Evolutionary conservation across 371 early-diverging fungal species (phyloP), one percentile per base, ranked within the genome.

Genomic region (Lichtheimia corymbifera): DNA sequence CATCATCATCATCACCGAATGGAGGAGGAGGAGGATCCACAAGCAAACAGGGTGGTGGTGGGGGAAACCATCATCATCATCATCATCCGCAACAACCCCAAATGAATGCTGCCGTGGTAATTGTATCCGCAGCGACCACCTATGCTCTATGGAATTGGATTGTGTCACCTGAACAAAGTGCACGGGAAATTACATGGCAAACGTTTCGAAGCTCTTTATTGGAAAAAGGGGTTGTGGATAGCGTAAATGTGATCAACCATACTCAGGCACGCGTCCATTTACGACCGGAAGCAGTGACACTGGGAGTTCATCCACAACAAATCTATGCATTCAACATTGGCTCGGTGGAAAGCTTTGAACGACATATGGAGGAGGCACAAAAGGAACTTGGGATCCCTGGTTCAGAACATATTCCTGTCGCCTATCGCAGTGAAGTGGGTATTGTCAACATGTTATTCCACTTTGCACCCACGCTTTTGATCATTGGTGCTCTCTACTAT

Each of bases 341-440:
- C 22, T 93, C 93, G 17, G 90, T 96, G 0, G 97, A 96, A 52
- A 85, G 91, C 18, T 98, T 98, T 79, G 99, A 98, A 77, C 86
- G 88, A 43, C 89, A 87, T 61, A 63, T 98, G 55, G 93, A 92
- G 17, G 82, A 86, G 27, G 97, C 97, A n/a, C 98, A 98, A 69
- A 73, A 77, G 28, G 95, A 96, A 67, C 85, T 98, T 47, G 89
- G 89, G 7, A 94, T 98, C 47, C 96, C 97, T 17, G 75, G 91
- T 11, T 78, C 80, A 40, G 91, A 97, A 64, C 89, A 93, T 28
- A 88, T 98, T 44, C 97, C 97, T 0, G 93, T 97, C 9, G 81
- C 91, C 15, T 97, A 92, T 73, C 79, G 83, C 53, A 93, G 89
- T 53, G 89, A 93, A 72, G 79, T 92, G 58, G 89, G 86, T 70